Base-by-base conservation (phyloP, 106 monocot species). In the Dendrobium huoshanense region DNA sequence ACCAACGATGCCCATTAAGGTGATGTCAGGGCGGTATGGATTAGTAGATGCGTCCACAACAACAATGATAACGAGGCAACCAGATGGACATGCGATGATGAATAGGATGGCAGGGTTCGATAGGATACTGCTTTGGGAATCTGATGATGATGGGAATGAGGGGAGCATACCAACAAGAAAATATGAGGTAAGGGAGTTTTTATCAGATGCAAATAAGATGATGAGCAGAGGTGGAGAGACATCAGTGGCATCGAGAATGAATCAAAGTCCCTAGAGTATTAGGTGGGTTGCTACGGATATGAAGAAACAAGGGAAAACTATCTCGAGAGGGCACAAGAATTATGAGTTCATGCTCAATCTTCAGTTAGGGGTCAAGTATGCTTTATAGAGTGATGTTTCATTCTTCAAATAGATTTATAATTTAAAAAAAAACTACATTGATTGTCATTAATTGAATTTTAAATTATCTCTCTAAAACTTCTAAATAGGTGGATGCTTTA, bases 251-350 rank as follows among this genome's bases (percentile, higher is more conserved):
- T 18, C 76, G 2, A 82, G 43, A 44, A 48, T 15, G 44, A 75
- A 25, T 9, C 81, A 40, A 55, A 83, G 67, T 24, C 83, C 61
- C 20, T 75, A 51, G 37, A 41, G 75, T 16, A 75, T 82, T 55
- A 61, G 72, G 41, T 88, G 87, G 88, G 77, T 73, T 9, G 88
- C 85, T 0, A 82, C 54, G 77, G 86, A 74, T 19, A 33, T 55
- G 79, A 96, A 94, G 87, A 90, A 88, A 79, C 96, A 97, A 49
- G 37, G 37, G 37, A 1, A 37, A 37, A 37, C 37, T 37, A 37
- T 37, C 37, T 37, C 37, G 37, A 37, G 37, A 37, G 37, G 37
- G 37, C 37, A 37, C 37, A 37, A 37, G 37, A 37, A 37, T 37
- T 37, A 37, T 37, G 37, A 37, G 37, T 1, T 37, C 37, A 37